Conservation (phyloP, 768 basidiomycete genomes). For the Leccinum barrowsii region DNA sequence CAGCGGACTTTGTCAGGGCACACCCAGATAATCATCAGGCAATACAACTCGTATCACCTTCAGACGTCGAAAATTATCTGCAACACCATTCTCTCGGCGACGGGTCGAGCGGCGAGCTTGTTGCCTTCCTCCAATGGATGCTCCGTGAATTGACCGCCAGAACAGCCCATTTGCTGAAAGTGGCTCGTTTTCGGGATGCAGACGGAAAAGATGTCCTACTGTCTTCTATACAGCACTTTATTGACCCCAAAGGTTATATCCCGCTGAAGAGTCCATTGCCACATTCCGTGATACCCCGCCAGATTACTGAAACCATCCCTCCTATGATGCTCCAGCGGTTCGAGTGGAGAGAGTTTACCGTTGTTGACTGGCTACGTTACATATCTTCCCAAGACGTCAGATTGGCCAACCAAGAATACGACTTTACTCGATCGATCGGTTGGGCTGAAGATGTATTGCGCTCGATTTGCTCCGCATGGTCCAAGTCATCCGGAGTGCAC, state of each 20-base stretch:
- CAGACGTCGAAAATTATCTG: slow-evolving; percentile 2
- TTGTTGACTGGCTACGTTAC: slow-evolving; percentile 69
- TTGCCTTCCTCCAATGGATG: slow-evolving; percentile 8
- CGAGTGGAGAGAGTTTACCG: slow-evolving; percentile 70
- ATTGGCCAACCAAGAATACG: slow-evolving; percentile 42
- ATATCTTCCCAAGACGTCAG: slow-evolving; percentile 46
- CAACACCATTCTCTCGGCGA: not conserved
- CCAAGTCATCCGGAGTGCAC: slow-evolving; percentile 10
- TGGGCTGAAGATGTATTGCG: slow-evolving; percentile 79
- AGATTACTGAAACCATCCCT: slow-evolving; percentile 57
- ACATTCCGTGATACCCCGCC: slow-evolving; percentile 39
- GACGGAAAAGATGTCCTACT: slow-evolving; percentile 59
- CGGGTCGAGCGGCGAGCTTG: not conserved
- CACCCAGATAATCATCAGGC: not conserved
- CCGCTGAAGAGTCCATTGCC: slow-evolving; percentile 30
- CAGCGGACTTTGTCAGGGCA: no score
- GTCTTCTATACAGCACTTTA: slow-evolving; percentile 57
- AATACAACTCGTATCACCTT: not conserved
- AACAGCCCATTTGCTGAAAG: not conserved
- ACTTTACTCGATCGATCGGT: slow-evolving; percentile 56
- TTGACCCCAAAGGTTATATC: slow-evolving; percentile 51
- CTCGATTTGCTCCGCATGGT: slow-evolving; percentile 65
- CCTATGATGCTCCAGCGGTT: slow-evolving; percentile 53
- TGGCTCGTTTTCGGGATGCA: slow-evolving; percentile 39
- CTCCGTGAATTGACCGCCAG: not conserved